phyloP scores from a whole-genome alignment of 1,284 basidiomycete genomes.

The Ganoderma multipileum region DNA sequence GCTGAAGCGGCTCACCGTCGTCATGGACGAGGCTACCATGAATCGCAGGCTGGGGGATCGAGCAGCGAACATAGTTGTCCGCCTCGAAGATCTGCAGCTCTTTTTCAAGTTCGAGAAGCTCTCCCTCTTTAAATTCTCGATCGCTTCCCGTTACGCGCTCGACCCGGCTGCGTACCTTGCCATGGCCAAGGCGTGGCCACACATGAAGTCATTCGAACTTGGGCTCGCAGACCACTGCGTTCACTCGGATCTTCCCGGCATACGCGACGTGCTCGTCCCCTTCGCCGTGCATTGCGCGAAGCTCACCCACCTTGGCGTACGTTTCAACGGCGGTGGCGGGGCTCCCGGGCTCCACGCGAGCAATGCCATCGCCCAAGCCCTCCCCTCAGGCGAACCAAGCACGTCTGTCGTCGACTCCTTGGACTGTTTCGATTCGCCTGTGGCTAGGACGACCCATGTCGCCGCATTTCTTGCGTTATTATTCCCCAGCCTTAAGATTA shows the following conservation, averaged over 20 bases:
- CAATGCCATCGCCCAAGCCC: neutral
- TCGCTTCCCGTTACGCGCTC: too few species aligned
- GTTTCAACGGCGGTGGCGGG: neutral
- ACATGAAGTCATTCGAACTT: too few species aligned
- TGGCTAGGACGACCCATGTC: neutral
- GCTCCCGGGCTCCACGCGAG: too few species aligned
- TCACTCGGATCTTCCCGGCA: neutral
- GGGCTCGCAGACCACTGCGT: neutral
- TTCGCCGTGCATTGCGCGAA: neutral
- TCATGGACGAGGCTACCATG: too few species aligned
- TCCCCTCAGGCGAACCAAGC: neutral
- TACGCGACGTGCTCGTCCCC: neutral
- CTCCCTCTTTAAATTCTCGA: too few species aligned
- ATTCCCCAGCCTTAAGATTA: neutral
- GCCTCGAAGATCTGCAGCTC: too few species aligned
- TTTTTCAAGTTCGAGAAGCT: too few species aligned
- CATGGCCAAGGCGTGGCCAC: too few species aligned
- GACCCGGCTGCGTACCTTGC: too few species aligned
- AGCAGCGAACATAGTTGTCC: too few species aligned
- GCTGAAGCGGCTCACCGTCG: too few species aligned
- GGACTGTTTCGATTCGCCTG: neutral
- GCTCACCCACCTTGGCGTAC: neutral
- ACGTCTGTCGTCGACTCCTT: neutral
- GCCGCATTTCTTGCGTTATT: neutral
- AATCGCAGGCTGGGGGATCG: too few species aligned